Base-by-base conservation (phyloP, 2,329 filamentous ascomycete genomes). In the Verticillium tricorpus region DNA sequence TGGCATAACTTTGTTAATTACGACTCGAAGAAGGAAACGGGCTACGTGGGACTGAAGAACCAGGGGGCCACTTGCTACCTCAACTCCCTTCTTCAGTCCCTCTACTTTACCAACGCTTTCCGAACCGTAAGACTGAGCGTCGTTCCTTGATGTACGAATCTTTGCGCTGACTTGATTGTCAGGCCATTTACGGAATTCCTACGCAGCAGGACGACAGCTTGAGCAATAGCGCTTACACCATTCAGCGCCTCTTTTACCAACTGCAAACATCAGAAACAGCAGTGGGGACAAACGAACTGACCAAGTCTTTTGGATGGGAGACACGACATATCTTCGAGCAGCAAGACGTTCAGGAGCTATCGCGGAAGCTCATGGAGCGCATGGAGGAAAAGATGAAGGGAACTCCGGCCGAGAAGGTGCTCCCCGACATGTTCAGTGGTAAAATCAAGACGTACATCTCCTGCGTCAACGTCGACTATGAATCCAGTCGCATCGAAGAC, bases 361-460 rank as follows among this genome's bases (percentile, higher is more conserved):
- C 93, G 37, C 87, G 96, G 62, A 97, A 98, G 74, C 82, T 99
- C 65, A 99, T 99, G 91, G 95, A 99, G 76, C 89, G 92, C 63
- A 89, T 99, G 78, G 96, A 99, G 73, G 91, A 95, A 71, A 94
- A 91, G 73, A 99, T 99, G 96, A 99, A 99, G 77, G 94, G 92
- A 56, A 98, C 95, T 1, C 87, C 90, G 58, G 91, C 92, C 14
- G 92, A 98, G 72, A 96, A 94, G 68, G 90, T 93, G 2, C 82
- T 99, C 9, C 88, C 93, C 1, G 88, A 91, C 65, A 90, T 99
- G 80, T 98, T 99, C 71, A 93, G 95, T 62, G 96, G 95, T 62
- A 98, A 98, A 77, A 93, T 96, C 76, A 98, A 98, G 80, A 99
- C 95, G 0, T 99, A 98, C 76, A 96, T 99, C 67, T 96, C 92